These are phyloP conservation scores for Yarrowia osloensis DNA, from an alignment of 805 yeast genomes.

Conservation along the genomic window DNA sequence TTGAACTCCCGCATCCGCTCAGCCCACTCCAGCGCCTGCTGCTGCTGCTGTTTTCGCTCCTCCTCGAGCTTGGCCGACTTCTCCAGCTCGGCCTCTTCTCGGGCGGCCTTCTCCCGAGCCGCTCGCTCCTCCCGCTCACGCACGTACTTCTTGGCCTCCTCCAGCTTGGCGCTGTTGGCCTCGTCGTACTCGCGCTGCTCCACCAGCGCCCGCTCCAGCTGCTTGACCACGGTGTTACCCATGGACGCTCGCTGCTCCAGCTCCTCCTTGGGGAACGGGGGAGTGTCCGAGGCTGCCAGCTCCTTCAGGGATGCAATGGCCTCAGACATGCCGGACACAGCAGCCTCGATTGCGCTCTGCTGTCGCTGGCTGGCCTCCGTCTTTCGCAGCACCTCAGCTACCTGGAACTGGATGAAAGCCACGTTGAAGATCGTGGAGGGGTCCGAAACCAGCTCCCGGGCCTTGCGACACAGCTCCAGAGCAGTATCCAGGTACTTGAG, in stretches of 20 bases:
- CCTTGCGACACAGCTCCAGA: slow-evolving; percentile 61
- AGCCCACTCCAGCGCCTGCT: slow-evolving; percentile 46
- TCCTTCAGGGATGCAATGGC: slow-evolving; percentile 63
- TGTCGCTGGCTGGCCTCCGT: slow-evolving; percentile 60
- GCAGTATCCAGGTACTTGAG: slow-evolving; percentile 62
- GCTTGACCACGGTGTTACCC: slow-evolving; percentile 75
- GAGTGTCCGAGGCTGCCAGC: slow-evolving; percentile 58
- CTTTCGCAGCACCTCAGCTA: slow-evolving; percentile 79
- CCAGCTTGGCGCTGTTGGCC: slow-evolving; percentile 60
- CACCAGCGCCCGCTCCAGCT: slow-evolving; percentile 66
- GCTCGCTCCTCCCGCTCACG: slow-evolving; percentile 62
- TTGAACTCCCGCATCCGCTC: slow-evolving; percentile 47
- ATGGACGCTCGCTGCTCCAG: slow-evolving; percentile 82
- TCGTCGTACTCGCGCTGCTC: slow-evolving; percentile 72
- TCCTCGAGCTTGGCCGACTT: slow-evolving; percentile 35
- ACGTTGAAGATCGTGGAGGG: slow-evolving; percentile 69
- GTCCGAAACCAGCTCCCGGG: slow-evolving; percentile 49
- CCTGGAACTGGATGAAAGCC: slow-evolving; percentile 80
- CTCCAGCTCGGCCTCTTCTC: slow-evolving; percentile 40
- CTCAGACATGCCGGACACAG: slow-evolving; percentile 57
- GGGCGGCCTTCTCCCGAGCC: slow-evolving; percentile 46
- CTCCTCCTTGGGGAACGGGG: slow-evolving; percentile 80
- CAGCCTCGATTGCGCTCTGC: slow-evolving; percentile 59
- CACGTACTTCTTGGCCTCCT: slow-evolving; percentile 58
- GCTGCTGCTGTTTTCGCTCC: slow-evolving; percentile 41